These are phyloP conservation scores for Alnus glutinosa DNA, from an alignment of 306 rosid genomes.

Conservation along the genomic window DNA sequence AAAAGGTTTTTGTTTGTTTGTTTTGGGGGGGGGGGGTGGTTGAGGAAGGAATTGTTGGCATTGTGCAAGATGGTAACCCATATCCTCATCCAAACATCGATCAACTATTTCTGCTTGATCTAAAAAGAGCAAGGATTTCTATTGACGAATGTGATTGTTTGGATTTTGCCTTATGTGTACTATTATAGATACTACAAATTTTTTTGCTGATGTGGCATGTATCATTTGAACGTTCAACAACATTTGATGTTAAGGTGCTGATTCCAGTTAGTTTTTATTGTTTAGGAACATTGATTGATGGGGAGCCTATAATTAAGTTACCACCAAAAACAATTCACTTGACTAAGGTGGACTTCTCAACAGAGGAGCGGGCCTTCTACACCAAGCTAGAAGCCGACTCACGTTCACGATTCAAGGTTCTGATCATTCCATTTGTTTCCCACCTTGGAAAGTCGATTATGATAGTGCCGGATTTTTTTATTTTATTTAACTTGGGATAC, in stretches of 20 bases:
- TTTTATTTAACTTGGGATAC: neutral
- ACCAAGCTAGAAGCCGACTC: constrained; percentile 89
- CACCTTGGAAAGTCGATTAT: neutral
- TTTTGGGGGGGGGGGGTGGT: neutral
- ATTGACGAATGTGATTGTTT: neutral
- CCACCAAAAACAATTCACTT: constrained; percentile 76
- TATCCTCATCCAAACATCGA: neutral
- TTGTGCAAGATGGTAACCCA: neutral
- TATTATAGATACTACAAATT: neutral
- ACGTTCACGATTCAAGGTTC: constrained; percentile 87
- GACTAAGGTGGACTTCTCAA: constrained; percentile 76
- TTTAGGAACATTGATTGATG: constrained; percentile 83
- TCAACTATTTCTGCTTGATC: neutral
- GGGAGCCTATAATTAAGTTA: constrained; percentile 81
- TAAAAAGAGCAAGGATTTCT: neutral
- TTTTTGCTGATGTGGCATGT: constrained; percentile 6
- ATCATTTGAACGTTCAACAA: constrained; percentile 26
- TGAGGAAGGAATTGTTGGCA: neutral
- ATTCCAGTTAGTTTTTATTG: constrained; percentile 29
- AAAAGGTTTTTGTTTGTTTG: neutral
- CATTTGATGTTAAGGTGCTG: constrained; percentile 19
- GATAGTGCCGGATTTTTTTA: neutral
- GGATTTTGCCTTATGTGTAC: neutral
- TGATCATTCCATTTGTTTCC: constrained; percentile 16
- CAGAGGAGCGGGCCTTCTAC: constrained; percentile 93